Conservation (phyloP, 805 yeast genomes). For the Barnettozyma wickerhamii region DNA sequence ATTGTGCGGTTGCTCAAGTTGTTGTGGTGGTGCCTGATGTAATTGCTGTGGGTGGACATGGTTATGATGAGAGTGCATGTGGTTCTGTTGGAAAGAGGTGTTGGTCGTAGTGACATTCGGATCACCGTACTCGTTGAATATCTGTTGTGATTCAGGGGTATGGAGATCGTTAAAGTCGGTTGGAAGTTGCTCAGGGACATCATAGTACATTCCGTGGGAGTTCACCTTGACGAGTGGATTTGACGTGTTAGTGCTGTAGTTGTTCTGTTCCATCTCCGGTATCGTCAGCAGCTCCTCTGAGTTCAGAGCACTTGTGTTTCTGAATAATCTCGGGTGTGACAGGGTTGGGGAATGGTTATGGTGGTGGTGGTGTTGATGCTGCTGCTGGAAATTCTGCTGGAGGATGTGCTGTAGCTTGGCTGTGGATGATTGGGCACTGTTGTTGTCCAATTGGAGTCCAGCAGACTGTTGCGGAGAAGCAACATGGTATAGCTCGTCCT, state of each 20-base stretch:
- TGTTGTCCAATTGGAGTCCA: constrained; percentile 3
- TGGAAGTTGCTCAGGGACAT: constrained; percentile 19
- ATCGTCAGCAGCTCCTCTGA: constrained; percentile 24
- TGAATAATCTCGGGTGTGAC: constrained; percentile 15
- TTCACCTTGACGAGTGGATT: constrained; percentile 11
- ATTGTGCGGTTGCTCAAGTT: constrained; percentile 1
- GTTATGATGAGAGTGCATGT: not conserved
- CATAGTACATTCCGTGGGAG: constrained; percentile 23
- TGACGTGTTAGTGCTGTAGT: constrained; percentile 1
- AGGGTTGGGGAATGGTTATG: constrained; percentile 12
- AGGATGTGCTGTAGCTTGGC: constrained; percentile 7
- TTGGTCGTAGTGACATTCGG: constrained; percentile 25
- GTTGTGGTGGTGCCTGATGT: not conserved
- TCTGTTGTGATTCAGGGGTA: constrained; percentile 5
- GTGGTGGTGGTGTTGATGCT: not conserved
- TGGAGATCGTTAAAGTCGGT: constrained; percentile 8
- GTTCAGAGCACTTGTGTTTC: constrained; percentile 20
- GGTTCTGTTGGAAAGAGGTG: constrained; percentile 3
- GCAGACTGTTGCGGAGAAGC: constrained; percentile 10
- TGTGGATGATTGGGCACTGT: constrained; percentile 7
- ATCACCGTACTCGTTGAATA: constrained; percentile 24
- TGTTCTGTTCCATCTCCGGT: constrained; percentile 13
- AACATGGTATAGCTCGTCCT: constrained; percentile 50
- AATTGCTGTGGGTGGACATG: not conserved
- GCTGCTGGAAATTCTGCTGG: not conserved